Base-by-base conservation (phyloP, 2,329 filamentous ascomycete species). In the Epichloe elymi region DNA sequence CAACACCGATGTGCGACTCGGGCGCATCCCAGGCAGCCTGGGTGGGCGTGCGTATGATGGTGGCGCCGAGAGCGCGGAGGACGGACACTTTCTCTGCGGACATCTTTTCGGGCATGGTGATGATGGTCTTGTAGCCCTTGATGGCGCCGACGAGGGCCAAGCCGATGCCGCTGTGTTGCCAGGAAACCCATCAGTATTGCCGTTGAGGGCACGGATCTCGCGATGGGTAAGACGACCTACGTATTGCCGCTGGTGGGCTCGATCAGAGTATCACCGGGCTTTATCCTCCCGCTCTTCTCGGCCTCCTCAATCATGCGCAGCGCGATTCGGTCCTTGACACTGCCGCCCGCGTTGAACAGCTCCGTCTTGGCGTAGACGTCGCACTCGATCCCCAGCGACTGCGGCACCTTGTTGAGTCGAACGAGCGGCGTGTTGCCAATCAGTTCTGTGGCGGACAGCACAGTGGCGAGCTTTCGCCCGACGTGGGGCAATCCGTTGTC, bases 31-130 rank as follows among this genome's bases (percentile, higher is more conserved):
- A 97, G 41, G 93, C 91, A 38, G 93, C 93, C 69, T 95, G 88
- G 36, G 90, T 98, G 23, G 93, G 93, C 4, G 93, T 98, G 50
- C 93, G 85, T 67, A 98, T 96, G 69, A 98, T 97, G 64, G 94
- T 96, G 41, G 93, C 93, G 57, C 91, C 91, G 49, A 98, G 79
- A 33, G 93, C 91, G 60, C 89, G 86, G 55, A 98, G 78, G 30
- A 98, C 93, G 2, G 91, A 86, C 39, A 98, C 93, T 71, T 98
- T 98, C 71, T 98, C 93, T 46, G 89, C 86, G 1, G 89, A 96
- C 93, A 98, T 98, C 76, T 98, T 98, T 73, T 98, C 93, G 48
- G 93, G 93, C 44, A 98, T 80, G 11, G 93, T 98, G 68, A 98
- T 98, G 70, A 98, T 97, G 40, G 90, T 94, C 70, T 91, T 91